These are phyloP conservation scores for Populus ilicifolia DNA, from an alignment of 345 rosid genomes.

Conservation along the genomic window DNA sequence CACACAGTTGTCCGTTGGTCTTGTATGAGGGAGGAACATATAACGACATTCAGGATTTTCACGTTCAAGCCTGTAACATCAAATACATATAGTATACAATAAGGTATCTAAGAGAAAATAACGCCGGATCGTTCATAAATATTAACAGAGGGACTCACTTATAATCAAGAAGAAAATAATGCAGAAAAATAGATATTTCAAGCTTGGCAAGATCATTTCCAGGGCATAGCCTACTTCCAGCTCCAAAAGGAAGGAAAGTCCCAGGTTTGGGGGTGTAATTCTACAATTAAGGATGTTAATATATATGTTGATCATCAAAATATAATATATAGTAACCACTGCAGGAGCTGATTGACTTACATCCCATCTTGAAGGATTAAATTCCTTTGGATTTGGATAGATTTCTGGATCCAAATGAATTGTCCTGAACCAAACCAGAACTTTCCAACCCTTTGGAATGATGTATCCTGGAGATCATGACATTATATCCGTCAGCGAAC, in stretches of 20 bases:
- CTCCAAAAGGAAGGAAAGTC: slow-evolving; percentile 36
- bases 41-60: slow-evolving; percentile 33
- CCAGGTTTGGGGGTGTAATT: slow-evolving; percentile 55
- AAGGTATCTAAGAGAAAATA: background rate
- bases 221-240: background rate
- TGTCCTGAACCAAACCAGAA: slow-evolving; percentile 70
- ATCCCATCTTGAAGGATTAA: slow-evolving; percentile 87
- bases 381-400: slow-evolving; percentile 60
- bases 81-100: background rate
- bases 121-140: background rate
- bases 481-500: background rate
- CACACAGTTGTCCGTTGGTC: slow-evolving; percentile 63
- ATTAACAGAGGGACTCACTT: background rate
- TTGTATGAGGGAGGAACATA: slow-evolving; percentile 49
- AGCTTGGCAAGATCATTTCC: too few species aligned
- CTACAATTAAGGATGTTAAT: slow-evolving; percentile 23
- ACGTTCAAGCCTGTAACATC: slow-evolving; percentile 35
- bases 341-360: slow-evolving; percentile 33
- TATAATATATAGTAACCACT: background rate
- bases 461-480: slow-evolving; percentile 44
- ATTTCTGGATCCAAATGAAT: slow-evolving; percentile 63
- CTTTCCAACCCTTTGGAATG: slow-evolving; percentile 90
- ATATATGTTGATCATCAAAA: background rate
- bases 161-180: background rate
- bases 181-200: too few species aligned